Conservation (phyloP, 2,329 filamentous ascomycete genomes). For the Fusarium sp. region DNA sequence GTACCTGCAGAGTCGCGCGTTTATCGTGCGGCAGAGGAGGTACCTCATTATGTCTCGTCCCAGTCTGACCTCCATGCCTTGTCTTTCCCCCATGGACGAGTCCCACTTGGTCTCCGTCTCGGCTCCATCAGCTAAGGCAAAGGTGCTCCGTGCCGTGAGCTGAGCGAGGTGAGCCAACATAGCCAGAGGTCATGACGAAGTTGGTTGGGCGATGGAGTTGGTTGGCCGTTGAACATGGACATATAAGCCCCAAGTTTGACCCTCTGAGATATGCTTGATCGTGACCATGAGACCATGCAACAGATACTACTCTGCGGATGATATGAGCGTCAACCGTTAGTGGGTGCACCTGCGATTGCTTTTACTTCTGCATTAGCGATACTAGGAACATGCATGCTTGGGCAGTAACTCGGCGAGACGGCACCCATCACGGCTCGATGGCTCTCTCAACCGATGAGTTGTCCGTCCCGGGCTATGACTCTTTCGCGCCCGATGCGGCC, state of each 20-base stretch:
- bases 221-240: neutral
- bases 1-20: slow-evolving; percentile 31
- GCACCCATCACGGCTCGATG: slow-evolving; percentile 16
- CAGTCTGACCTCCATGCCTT: slow-evolving; percentile 26
- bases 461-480: slow-evolving; percentile 23
- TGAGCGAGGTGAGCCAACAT: slow-evolving; percentile 25
- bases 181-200: slow-evolving; percentile 16
- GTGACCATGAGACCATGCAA: slow-evolving; percentile 11
- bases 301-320: slow-evolving; percentile 29
- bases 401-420: slow-evolving; percentile 15
- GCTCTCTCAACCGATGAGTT: slow-evolving; percentile 26
- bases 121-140: slow-evolving; percentile 31
- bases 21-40: slow-evolving; percentile 19
- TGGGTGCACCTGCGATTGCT: slow-evolving; percentile 27
- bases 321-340: slow-evolving; percentile 16
- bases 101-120: slow-evolving; percentile 31
- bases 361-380: slow-evolving; percentile 24
- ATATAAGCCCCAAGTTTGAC: neutral
- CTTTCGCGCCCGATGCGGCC: slow-evolving; percentile 24
- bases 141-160: slow-evolving; percentile 22
- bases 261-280: neutral
- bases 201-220: slow-evolving; percentile 6
- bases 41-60: slow-evolving; percentile 23
- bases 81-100: slow-evolving; percentile 30
- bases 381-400: slow-evolving; percentile 21